These are phyloP conservation scores for Annona squamosa DNA, from an alignment of 164 flowering plant genomes.

Conservation along the genomic window DNA sequence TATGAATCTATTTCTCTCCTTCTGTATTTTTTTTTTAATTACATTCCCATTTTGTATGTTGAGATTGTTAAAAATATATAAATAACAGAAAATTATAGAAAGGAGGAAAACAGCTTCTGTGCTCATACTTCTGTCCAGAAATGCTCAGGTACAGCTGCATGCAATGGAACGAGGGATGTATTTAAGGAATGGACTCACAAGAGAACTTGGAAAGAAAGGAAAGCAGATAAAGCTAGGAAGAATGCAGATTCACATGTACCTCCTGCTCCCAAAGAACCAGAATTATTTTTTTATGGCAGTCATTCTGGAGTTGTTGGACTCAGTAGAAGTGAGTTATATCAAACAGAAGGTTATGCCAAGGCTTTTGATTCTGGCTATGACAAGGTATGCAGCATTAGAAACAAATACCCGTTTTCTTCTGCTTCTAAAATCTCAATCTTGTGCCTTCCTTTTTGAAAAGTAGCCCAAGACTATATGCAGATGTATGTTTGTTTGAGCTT, in stretches of 20 bases:
- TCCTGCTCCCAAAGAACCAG: conserved; percentile 41
- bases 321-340: conserved; percentile 43
- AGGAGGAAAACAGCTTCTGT: not conserved
- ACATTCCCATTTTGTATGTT: too few relatives aligned
- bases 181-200: conserved; percentile 74
- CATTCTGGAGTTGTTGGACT: conserved; percentile 79
- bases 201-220: conserved; percentile 76
- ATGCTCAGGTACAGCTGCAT: conserved; percentile 31
- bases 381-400: conserved; percentile 42
- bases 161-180: conserved; percentile 27
- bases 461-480: too few relatives aligned
- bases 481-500: too few relatives aligned
- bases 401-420: too few relatives aligned
- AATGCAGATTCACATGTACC: conserved; percentile 15
- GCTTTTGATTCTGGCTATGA: conserved; percentile 59
- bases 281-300: conserved; percentile 74
- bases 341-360: conserved; percentile 19
- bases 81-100: too few relatives aligned
- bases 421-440: too few relatives aligned
- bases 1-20: too few relatives aligned
- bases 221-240: conserved; percentile 37
- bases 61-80: too few relatives aligned
- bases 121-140: conserved; percentile 23
- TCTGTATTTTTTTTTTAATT: too few relatives aligned
- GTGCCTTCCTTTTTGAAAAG: too few relatives aligned